Percentiles rank a stretch among this genome's conserved stretches.
phyloP scores from a whole-genome alignment of 495 filamentous ascomycete genomes.

The Halenospora varia region DNA sequence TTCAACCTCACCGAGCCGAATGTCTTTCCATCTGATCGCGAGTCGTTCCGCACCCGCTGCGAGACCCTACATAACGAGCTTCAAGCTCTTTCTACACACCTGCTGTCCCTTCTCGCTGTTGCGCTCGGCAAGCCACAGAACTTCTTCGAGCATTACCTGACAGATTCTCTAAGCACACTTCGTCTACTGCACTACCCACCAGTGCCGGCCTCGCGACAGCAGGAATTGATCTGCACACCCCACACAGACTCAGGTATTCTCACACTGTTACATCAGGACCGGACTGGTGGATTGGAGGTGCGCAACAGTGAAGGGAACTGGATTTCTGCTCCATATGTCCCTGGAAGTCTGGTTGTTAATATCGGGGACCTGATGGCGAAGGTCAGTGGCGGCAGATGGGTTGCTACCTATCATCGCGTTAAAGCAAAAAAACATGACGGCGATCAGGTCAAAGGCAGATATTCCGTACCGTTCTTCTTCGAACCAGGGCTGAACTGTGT shows the following conservation, averaged over 20 bases:
- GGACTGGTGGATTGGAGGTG: conserved; percentile 40
- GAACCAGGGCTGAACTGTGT: conserved; percentile 41
- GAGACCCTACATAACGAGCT: conserved; percentile 40
- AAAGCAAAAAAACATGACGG: conserved; percentile 17
- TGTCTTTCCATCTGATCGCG: conserved; percentile 30
- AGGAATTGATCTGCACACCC: conserved; percentile 41
- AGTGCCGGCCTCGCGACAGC: conserved; percentile 28
- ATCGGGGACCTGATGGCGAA: conserved; percentile 44
- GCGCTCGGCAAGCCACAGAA: conserved; percentile 33
- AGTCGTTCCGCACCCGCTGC: conserved; percentile 16
- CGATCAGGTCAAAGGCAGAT: conserved; percentile 29
- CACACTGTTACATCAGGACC: conserved; percentile 40
- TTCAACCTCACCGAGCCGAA: conserved; percentile 42
- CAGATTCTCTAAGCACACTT: conserved; percentile 41
- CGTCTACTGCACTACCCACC: conserved; percentile 58
- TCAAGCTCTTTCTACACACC: conserved; percentile 33
- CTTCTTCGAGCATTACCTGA: conserved; percentile 37
- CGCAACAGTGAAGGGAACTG: conserved; percentile 41
- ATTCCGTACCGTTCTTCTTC: conserved; percentile 47
- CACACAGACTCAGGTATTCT: conserved; percentile 40
- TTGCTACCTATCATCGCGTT: conserved; percentile 43
- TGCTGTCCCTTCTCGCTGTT: conserved; percentile 39
- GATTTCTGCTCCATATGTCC: conserved; percentile 41
- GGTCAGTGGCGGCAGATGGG: conserved; percentile 39
- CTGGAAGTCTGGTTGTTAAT: conserved; percentile 42